Conservation (phyloP, 2,329 filamentous ascomycete genomes). For the Fusarium xyrophilum region DNA sequence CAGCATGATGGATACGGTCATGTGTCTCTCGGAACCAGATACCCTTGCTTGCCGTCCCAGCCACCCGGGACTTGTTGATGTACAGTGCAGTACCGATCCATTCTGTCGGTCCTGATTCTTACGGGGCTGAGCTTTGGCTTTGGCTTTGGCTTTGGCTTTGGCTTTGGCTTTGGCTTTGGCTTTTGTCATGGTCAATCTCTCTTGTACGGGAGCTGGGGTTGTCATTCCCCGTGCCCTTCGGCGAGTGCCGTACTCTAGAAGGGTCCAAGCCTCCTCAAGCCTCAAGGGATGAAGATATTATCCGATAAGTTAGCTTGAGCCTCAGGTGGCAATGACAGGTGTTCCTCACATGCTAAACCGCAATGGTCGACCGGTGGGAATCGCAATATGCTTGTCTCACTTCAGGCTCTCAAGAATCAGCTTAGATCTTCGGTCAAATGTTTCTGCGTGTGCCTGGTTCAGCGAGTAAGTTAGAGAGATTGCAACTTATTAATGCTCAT, state of each 20-base stretch:
- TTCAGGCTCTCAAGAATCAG: background rate
- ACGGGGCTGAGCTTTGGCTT: background rate
- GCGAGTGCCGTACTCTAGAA: constrained; percentile 2
- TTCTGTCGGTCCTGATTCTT: constrained; percentile 12
- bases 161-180: background rate
- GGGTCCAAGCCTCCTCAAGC: background rate
- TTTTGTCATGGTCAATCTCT: constrained; percentile 14
- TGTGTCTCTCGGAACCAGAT: constrained; percentile 7
- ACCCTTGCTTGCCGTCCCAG: constrained; percentile 32
- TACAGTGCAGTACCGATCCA: constrained; percentile 15
- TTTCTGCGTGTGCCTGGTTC: background rate
- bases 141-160: background rate
- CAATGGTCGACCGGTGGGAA: background rate
- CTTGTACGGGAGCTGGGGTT: constrained; percentile 8
- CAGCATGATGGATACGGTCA: background rate
- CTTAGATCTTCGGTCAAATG: background rate
- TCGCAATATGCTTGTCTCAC: constrained; percentile 8
- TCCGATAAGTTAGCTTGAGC: too few relatives aligned
- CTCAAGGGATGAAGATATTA: background rate
- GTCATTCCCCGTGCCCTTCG: constrained; percentile 1
- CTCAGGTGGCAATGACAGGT: constrained; percentile 2
- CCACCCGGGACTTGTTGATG: constrained; percentile 26
- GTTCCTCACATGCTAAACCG: background rate
- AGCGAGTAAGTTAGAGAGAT: background rate
- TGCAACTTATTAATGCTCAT: background rate